Percentiles rank a stretch among this genome's conserved stretches.
These are phyloP conservation scores for Pichia ethanolica DNA, from an alignment of 805 yeast genomes.

Conservation along the genomic window DNA sequence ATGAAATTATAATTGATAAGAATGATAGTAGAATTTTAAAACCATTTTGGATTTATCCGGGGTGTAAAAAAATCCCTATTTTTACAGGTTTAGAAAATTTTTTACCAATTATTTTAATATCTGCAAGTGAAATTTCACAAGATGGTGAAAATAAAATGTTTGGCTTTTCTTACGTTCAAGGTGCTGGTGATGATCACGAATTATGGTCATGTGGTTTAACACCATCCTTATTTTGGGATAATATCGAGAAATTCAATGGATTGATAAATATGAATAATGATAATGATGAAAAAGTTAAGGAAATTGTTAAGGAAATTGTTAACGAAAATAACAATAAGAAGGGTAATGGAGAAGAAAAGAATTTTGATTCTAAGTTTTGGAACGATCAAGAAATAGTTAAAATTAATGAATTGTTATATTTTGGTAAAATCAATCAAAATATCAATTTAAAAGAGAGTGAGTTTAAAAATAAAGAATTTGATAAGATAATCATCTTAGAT, in stretches of 20 bases:
- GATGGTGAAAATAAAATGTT: conserved; percentile 44
- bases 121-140: conserved; percentile 55
- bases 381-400: not conserved
- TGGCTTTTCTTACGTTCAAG: conserved; percentile 69
- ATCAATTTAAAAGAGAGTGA: not conserved
- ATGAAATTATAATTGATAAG: conserved; percentile 16
- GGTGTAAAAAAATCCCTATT: conserved; percentile 16
- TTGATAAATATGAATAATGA: not conserved
- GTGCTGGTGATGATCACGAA: conserved; percentile 94
- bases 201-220: conserved; percentile 61
- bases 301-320: conserved; percentile 5
- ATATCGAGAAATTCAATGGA: conserved; percentile 21
- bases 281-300: not conserved
- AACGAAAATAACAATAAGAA: not conserved
- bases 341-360: too few relatives aligned
- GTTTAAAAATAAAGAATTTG: conserved; percentile 15
- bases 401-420: conserved; percentile 13
- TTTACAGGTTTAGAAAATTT: conserved; percentile 10
- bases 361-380: not conserved
- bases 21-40: conserved; percentile 42
- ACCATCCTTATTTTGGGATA: conserved; percentile 52
- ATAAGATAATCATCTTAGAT: conserved; percentile 19
- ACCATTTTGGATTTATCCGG: conserved; percentile 68
- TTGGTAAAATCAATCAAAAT: conserved; percentile 19
- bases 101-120: conserved; percentile 43